Base-by-base conservation (phyloP, 768 basidiomycete genomes). In the Roridomyces roridus region DNA sequence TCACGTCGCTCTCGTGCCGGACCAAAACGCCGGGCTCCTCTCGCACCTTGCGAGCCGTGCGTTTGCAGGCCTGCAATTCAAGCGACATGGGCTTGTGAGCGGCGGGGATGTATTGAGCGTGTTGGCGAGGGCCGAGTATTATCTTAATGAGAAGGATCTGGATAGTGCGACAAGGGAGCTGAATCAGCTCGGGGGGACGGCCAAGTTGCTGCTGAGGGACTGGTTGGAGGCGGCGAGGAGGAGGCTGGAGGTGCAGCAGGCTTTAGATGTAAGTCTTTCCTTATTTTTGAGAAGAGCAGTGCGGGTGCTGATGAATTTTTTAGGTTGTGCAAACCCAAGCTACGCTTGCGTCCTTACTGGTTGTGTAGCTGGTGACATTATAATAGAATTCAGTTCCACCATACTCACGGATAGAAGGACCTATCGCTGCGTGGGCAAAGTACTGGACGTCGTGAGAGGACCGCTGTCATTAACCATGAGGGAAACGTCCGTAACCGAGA, bases 1-100 rank as follows among this genome's bases (percentile, higher is more conserved):
- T 24, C 85, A 84, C 49, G 94, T 97, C n/a, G 91, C 96, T 7
- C 81, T 99, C 45, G 94, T 98, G 3, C 97, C 97, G 3, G 92
- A 96, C 65, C 80, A 88, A 72, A 82, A 94, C 65, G 94, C 94
- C 4, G 94, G 94, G 20, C 81, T 98, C 36, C 77, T 97, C 12
- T 88, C 94, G 2, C 92, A 94, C 70, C 76, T 97, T 20, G 88
- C 92, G 12, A 93, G 91, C n/a, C 82, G 86, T 46, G 75, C 87
- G 23, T 74, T 97, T 46, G 89, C 91, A 11, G 76, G 83, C 36
- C 80, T 97, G 61, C 79, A 86, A 51, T 96, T 98, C 78, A 85
- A 85, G 70, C 80, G 90, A 60, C 85, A 86, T 17, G 95, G 96
- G 0, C 76, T 92, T 46, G 89, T 87, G 14, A 77, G 85, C 36